These are phyloP conservation scores for Maudiozyma humilis DNA, from an alignment of 1,139 yeast genomes.

Conservation along the genomic window DNA sequence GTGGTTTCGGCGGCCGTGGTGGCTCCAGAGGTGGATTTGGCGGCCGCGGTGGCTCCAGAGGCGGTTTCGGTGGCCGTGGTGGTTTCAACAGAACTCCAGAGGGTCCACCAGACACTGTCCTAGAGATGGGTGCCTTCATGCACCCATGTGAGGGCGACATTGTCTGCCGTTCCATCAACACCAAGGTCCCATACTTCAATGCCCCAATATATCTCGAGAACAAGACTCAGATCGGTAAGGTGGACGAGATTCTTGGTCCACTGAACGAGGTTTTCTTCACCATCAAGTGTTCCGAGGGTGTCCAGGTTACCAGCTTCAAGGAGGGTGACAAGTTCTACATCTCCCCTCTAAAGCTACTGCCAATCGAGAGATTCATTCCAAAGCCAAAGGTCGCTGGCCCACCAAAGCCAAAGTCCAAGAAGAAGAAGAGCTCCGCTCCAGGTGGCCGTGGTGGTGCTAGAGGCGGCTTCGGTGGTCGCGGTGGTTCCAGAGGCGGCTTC, in stretches of 20 bases:
- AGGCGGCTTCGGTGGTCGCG: conserved; percentile 42
- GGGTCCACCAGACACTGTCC: conserved; percentile 82
- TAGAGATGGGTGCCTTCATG: conserved; percentile 89
- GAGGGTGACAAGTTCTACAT: conserved; percentile 93
- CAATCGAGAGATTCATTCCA: conserved; percentile 91
- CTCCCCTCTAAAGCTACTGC: conserved; percentile 90
- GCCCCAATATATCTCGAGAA: conserved; percentile 97
- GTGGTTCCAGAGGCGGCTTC: conserved; percentile 34
- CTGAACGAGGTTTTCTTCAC: conserved; percentile 95
- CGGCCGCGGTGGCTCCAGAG: conserved; percentile 30
- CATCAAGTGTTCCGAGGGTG: conserved; percentile 91
- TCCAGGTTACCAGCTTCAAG: conserved; percentile 85
- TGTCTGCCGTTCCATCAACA: conserved; percentile 89
- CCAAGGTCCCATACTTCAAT: conserved; percentile 94
- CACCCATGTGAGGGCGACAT: conserved; percentile 96
- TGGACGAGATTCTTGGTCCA: conserved; percentile 96
- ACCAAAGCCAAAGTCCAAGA: conserved; percentile 60
- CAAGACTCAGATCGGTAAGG: conserved; percentile 92
- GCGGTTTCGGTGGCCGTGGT: conserved; percentile 29
- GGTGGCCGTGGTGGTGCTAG: conserved; percentile 41
- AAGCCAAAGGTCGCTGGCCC: conserved; percentile 79
- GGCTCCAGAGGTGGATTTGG: conserved; percentile 33
- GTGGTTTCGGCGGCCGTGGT: conserved; percentile 29
- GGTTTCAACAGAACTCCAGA: conserved; percentile 28
- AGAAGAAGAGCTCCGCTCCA: conserved; percentile 43